These are phyloP conservation scores for Termitomyces sp. DNA, from an alignment of 768 basidiomycete genomes.

Conservation along the genomic window DNA sequence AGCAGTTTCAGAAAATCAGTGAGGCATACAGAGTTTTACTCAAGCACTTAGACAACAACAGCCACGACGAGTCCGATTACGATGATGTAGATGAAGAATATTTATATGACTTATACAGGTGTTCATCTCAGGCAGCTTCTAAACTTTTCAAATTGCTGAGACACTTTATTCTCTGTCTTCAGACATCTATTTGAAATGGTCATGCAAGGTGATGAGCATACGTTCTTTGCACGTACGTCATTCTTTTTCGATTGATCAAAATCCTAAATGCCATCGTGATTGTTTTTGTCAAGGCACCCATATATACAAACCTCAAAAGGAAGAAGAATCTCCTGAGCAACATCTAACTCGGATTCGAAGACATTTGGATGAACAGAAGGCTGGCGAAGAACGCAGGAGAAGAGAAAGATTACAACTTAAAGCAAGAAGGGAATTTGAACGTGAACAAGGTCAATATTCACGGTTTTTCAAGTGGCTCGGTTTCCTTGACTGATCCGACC, in stretches of 20 bases:
- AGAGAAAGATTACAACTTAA: conserved; percentile 44
- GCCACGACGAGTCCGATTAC: conserved; percentile 24
- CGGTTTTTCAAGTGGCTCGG: not conserved
- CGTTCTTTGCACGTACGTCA: conserved; percentile 6
- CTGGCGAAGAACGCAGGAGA: conserved; percentile 46
- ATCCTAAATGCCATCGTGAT: not conserved
- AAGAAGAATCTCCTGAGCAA: conserved; percentile 44
- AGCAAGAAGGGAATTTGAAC: conserved; percentile 36
- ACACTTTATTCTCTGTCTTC: not conserved
- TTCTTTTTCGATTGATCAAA: not conserved
- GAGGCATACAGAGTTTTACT: conserved; percentile 62
- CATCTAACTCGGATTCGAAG: conserved; percentile 45
- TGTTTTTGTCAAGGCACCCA: conserved; percentile 2
- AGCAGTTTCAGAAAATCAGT: conserved; percentile 62
- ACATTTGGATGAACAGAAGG: conserved; percentile 46
- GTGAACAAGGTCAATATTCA: conserved; percentile 33
- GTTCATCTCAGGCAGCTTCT: conserved; percentile 3
- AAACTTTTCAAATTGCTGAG: not conserved
- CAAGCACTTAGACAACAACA: conserved; percentile 41
- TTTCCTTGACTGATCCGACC: not conserved
- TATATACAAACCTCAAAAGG: conserved; percentile 15
- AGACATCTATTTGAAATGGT: conserved; percentile 38
- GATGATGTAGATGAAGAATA: conserved; percentile 25
- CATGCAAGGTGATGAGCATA: conserved; percentile 25
- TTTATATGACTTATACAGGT: conserved; percentile 35